phyloP scores from a whole-genome alignment of 108 stramenopile genomes.

The Fragilaria crotonensis region DNA sequence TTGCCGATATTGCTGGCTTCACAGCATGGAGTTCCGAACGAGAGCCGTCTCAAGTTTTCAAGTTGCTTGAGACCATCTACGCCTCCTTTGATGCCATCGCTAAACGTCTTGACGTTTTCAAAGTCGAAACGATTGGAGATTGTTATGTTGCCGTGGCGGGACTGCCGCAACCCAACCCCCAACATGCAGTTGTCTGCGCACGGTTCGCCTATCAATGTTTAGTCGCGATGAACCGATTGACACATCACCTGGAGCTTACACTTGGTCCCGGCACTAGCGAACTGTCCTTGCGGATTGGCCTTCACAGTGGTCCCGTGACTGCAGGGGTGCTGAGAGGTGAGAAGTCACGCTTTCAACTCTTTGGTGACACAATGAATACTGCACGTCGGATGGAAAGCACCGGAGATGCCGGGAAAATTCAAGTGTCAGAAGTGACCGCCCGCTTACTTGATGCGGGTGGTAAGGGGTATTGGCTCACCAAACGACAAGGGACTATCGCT shows the following conservation, averaged over 20 bases:
- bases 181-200: neutral
- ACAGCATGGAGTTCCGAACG: slow-evolving; percentile 30
- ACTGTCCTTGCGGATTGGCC: neutral
- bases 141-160: neutral
- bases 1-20: slow-evolving; percentile 52
- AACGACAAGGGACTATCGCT: neutral
- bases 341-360: neutral
- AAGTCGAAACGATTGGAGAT: slow-evolving; percentile 23
- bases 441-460: neutral
- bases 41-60: slow-evolving; percentile 34
- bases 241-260: neutral
- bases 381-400: slow-evolving; percentile 6
- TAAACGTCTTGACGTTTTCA: slow-evolving; percentile 30
- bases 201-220: neutral
- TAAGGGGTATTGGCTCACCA: neutral
- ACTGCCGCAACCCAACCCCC: neutral
- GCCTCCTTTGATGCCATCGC: slow-evolving; percentile 29
- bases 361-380: slow-evolving; percentile 16
- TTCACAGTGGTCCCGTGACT: neutral
- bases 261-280: neutral
- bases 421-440: slow-evolving; percentile 6
- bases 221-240: neutral
- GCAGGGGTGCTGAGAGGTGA: neutral
- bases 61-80: slow-evolving; percentile 41
- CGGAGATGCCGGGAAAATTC: slow-evolving; percentile 1